Base-by-base conservation (phyloP, 176 grass and related monocot species). In the Puya raimondii region DNA sequence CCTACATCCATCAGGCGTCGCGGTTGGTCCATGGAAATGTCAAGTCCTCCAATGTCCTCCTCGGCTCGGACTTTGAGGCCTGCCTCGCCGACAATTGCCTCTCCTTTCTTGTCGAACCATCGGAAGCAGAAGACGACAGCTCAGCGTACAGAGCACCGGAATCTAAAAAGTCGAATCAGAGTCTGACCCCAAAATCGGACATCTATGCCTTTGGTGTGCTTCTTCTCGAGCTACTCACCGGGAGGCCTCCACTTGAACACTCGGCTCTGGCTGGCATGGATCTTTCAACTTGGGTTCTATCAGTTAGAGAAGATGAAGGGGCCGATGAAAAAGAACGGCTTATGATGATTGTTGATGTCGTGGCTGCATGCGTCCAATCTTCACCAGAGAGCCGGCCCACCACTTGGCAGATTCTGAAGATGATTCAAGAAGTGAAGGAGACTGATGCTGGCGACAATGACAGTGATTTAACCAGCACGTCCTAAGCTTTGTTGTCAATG, bases 391-490 rank as follows among this genome's bases (percentile, higher is more conserved):
- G 87, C 48, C 82, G 95, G 1, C 95, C 95, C 6, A 88, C 95
- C 0, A 86, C 95, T 9, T 99, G 95, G 95, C 95, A 94, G 56
- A 90, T 99, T 52, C 87, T 99, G 10, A 99, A 99, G 75, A 91
- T 99, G 89, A 93, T 99, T 77, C 94, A 99, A 74, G 94, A 99
- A 72, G 94, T 99, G 72, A 99, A 99, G 82, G 94, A 88, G 74
- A 75, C 80, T 7, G 90, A 99, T 1, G 33, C 42, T 16, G 90
- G 70, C 0, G 94, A 96, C 23, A 81, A 99, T 49, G 94, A 92
- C 67, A 87, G 87, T 67, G 87, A 90, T 77, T 78, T 85, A 23
- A 76, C 80, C 70, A 86, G 89, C 47, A 81, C 83, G 65, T 93
- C 94, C 27, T 93, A 93, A 72, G 70, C 73, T 48, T 76, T 33